A percentile compares a stretch with the other conserved stretches of the same genome.
Evolutionary conservation across 164 flowering plant genomes (phyloP).

Genomic region (Macadamia integrifolia): DNA sequence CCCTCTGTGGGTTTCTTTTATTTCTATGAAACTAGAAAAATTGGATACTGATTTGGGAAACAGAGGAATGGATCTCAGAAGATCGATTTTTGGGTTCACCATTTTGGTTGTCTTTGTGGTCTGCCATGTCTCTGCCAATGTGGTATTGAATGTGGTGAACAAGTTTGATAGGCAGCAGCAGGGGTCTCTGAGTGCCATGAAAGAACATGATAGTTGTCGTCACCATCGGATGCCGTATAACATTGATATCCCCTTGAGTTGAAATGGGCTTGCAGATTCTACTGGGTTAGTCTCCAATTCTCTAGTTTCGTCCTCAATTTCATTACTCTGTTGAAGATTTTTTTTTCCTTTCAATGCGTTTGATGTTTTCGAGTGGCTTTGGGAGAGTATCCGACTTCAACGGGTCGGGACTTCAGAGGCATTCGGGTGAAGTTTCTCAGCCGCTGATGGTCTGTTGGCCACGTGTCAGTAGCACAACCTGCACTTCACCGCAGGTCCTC

Average conservation of each 20-base stretch:
- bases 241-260: slow-evolving; percentile 68
- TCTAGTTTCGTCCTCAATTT: no score
- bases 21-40: no score
- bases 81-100: neutral
- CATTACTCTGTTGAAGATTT: no score
- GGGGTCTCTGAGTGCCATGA: slow-evolving; percentile 30
- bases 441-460: no score
- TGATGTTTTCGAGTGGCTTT: neutral
- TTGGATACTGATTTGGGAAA: no score
- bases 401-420: no score
- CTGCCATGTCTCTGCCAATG: slow-evolving; percentile 5
- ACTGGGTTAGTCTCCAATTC: slow-evolving; percentile 38
- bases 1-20: no score
- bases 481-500: no score
- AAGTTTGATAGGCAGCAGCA: slow-evolving; percentile 39
- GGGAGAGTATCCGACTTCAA: no score
- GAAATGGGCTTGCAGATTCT: slow-evolving; percentile 54
- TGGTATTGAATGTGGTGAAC: slow-evolving; percentile 47
- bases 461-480: no score
- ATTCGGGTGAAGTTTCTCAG: no score
- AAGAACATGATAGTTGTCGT: slow-evolving; percentile 52
- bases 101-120: neutral
- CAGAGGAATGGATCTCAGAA: neutral
- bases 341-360: neutral
- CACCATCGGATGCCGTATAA: slow-evolving; percentile 48